Percentiles rank a stretch among this genome's conserved stretches.
phyloP scores from a whole-genome alignment of 106 monocot species.

The Chionographis japonica region DNA sequence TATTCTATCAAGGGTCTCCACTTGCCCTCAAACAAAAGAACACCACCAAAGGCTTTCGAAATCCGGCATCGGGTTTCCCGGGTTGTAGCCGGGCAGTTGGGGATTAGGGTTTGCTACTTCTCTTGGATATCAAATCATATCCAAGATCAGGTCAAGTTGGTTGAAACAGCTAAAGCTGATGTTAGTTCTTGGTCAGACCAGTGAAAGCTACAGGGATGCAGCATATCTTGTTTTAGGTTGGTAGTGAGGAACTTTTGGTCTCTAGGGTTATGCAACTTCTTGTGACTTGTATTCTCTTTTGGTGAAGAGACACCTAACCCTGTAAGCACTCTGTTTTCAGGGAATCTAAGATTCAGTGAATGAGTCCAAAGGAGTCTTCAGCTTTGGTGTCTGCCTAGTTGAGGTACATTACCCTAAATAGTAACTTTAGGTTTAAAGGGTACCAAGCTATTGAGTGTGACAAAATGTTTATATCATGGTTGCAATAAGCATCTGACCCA shows the following conservation, averaged over 20 bases:
- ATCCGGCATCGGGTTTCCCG: no score
- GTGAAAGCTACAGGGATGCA: no score
- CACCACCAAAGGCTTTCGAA: no score
- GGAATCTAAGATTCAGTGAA: background rate
- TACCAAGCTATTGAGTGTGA: background rate
- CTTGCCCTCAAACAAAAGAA: background rate
- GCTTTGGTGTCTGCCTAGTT: constrained; percentile 3
- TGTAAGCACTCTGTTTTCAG: constrained; percentile 8
- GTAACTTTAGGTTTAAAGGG: background rate
- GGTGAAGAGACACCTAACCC: constrained; percentile 13
- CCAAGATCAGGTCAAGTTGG: no score
- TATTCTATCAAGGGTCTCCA: background rate
- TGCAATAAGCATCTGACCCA: no score
- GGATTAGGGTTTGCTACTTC: no score
- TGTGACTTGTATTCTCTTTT: constrained; percentile 6
- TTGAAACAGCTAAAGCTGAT: no score
- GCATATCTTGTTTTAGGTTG: constrained; percentile 4
- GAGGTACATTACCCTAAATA: background rate
- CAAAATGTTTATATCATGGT: background rate
- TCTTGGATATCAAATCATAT: no score
- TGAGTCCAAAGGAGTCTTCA: constrained; percentile 1
- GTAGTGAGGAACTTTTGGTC: background rate
- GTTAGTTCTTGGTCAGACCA: no score
- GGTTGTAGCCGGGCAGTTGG: no score
- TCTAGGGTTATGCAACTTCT: constrained; percentile 4